A percentile compares a stretch with the other conserved stretches of the same genome.
phyloP scores from a whole-genome alignment of 192 early-diverging fungal species.

The Gonapodya sp. region DNA sequence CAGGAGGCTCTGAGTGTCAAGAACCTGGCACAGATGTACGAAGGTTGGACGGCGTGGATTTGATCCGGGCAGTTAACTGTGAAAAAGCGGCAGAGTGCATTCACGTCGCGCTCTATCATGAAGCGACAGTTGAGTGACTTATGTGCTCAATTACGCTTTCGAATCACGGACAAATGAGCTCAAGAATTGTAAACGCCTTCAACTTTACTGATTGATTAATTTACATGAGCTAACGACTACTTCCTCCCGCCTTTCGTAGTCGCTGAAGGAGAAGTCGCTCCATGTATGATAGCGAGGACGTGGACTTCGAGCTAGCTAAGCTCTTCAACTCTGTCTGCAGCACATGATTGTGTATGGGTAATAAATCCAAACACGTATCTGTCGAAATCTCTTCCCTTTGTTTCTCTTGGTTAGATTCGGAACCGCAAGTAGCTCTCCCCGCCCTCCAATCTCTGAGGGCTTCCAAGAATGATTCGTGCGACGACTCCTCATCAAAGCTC shows the following conservation, averaged over 20 bases:
- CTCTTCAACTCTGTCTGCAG: too few species aligned
- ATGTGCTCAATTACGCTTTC: not conserved
- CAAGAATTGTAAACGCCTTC: not conserved
- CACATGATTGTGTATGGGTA: too few species aligned
- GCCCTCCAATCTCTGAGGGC: not conserved
- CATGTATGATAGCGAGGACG: not conserved
- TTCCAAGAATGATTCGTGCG: not conserved
- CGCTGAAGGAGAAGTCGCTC: not conserved
- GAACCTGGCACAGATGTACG: slow-evolving; percentile 71
- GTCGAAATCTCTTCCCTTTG: too few species aligned
- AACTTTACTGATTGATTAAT: too few species aligned
- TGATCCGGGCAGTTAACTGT: slow-evolving; percentile 26
- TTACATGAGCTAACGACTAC: not conserved
- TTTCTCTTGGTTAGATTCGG: too few species aligned
- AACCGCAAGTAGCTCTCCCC: too few species aligned
- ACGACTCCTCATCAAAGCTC: not conserved
- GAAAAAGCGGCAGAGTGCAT: too few species aligned
- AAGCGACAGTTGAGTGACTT: not conserved
- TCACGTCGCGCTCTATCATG: too few species aligned
- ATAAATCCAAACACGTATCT: too few species aligned
- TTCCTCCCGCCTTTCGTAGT: not conserved
- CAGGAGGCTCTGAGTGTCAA: slow-evolving; percentile 53
- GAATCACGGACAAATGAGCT: not conserved
- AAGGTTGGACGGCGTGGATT: slow-evolving; percentile 85
- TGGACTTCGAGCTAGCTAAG: too few species aligned